Conservation (phyloP, 179 eudicot genomes). For the Nepenthes alata region DNA sequence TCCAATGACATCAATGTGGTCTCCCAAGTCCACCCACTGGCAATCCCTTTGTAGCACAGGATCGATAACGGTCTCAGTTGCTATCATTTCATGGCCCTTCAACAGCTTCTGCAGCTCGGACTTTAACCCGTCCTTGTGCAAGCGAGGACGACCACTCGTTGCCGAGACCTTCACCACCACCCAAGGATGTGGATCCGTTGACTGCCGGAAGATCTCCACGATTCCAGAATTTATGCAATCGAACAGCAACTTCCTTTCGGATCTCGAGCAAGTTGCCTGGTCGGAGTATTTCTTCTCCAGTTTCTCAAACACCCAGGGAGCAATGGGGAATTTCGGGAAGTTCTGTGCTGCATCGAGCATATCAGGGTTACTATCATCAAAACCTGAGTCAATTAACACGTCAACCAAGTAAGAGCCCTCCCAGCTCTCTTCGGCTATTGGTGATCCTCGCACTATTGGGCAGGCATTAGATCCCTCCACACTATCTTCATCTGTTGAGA, state of each 20-base stretch:
- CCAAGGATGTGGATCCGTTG: slow-evolving; percentile 33
- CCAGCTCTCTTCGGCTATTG: slow-evolving; percentile 35
- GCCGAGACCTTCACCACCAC: slow-evolving; percentile 21
- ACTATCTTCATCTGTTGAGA: slow-evolving; percentile 42
- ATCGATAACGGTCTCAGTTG: slow-evolving; percentile 12
- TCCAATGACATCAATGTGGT: slow-evolving; percentile 18
- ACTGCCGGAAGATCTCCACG: slow-evolving; percentile 23
- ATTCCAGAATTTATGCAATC: slow-evolving; percentile 49
- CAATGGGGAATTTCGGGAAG: slow-evolving; percentile 37
- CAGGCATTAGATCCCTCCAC: slow-evolving; percentile 8
- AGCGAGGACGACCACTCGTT: slow-evolving; percentile 5
- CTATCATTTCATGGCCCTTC: slow-evolving; percentile 19
- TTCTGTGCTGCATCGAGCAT: slow-evolving; percentile 33
- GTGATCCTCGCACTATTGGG: slow-evolving; percentile 11
- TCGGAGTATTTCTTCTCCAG: slow-evolving; percentile 57
- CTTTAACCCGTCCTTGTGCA: slow-evolving; percentile 21
- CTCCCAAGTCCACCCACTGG: slow-evolving; percentile 22
- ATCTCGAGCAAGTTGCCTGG: slow-evolving; percentile 20
- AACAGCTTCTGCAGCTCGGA: slow-evolving; percentile 34
- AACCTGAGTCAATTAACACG: slow-evolving; percentile 34
- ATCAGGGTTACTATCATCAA: slow-evolving; percentile 26
- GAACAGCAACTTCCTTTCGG: slow-evolving; percentile 58
- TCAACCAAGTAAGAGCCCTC: slow-evolving; percentile 45
- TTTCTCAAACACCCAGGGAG: slow-evolving; percentile 38
- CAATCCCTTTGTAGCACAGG: slow-evolving; percentile 11